Evolutionary conservation across 1,284 basidiomycete genomes (phyloP), one percentile per base, ranked within the genome.

Genomic region (Schizophyllum amplum): DNA sequence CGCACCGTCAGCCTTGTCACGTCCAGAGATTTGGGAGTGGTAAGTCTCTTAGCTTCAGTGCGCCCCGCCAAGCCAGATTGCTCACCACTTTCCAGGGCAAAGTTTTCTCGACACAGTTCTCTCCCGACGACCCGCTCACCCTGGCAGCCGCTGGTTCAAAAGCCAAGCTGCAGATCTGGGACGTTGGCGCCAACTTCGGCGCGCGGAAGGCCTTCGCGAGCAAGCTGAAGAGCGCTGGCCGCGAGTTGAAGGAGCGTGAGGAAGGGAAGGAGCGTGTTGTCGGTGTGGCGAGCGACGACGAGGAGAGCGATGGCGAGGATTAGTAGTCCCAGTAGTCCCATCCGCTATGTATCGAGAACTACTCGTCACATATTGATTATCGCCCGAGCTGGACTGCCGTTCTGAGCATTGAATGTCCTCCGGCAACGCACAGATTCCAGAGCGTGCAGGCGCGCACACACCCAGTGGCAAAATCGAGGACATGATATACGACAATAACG

Each of bases 121-220:
- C 92, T 22, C 96, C 97, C 0, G 94, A 98, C 69, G 92, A 97
- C 65, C 90, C 95, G 0, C 83, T 98, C 55, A 97, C 93, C 1
- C 71, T 99, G 51, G 96, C 95, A 1, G 95, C 93, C 1, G 97
- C 90, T 13, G 97, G 97, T 4, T 94, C 91, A 5, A 90, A 92
- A 65, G 96, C 92, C 1, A 92, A 89, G 64, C 71, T 99, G 4
- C 94, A 98, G 68, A 80, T 99, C 9, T 99, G 97, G 94, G 95
- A 99, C 64, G 80, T 93, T 33, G 89, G 84, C 15, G 79, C 86
- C 4, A 94, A 91, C 65, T 72, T 78, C 17, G 88, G 89, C 24
- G 90, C 82, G 4, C 76, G 92, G 53, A 93, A 90, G 68, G 84
- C 86, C 1, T 92, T 96, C 60, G 83, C 82, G 0, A 70, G 79